Conservation (phyloP, 2,329 filamentous ascomycete genomes). For the Alternaria angustiovoidea region DNA sequence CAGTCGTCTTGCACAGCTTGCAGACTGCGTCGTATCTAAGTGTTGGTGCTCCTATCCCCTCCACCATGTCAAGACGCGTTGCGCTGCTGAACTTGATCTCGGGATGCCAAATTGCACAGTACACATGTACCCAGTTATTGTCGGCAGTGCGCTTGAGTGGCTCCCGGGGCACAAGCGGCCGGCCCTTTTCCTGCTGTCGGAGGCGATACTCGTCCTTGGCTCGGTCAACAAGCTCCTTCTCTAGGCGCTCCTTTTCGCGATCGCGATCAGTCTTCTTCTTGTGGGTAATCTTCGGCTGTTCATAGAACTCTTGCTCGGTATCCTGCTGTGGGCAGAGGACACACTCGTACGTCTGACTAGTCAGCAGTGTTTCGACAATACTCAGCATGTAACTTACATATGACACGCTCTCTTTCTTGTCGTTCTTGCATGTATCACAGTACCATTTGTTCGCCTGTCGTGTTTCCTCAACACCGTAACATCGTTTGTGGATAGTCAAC, state of each 20-base stretch:
- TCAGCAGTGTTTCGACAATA: constrained; percentile 22
- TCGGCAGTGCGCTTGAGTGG: constrained; percentile 92
- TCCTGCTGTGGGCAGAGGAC: constrained; percentile 85
- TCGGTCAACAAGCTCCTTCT: constrained; percentile 82
- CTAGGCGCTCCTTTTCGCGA: constrained; percentile 83
- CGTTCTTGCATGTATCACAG: constrained; percentile 95
- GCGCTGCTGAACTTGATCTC: constrained; percentile 94
- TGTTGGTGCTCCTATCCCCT: constrained; percentile 77
- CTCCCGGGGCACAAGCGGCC: constrained; percentile 84
- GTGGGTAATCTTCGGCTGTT: constrained; percentile 77
- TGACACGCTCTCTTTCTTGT: constrained; percentile 90
- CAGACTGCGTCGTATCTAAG: constrained; percentile 84
- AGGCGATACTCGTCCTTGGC: constrained; percentile 83
- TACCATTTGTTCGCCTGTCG: constrained; percentile 80
- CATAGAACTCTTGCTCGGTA: constrained; percentile 84
- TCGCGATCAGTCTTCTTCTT: constrained; percentile 95
- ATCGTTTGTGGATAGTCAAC: constrained; percentile 87
- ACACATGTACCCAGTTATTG: constrained; percentile 98
- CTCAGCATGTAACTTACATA: constrained; percentile 66
- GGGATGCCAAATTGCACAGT: constrained; percentile 88
- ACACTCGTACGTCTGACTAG: constrained; percentile 78
- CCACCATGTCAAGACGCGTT: constrained; percentile 80
- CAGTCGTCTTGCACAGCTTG: constrained; percentile 78
- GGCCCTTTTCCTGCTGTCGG: constrained; percentile 82
- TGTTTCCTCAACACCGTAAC: constrained; percentile 83